phyloP scores from a whole-genome alignment of 257 asterid genomes.

The Lycium barbarum region DNA sequence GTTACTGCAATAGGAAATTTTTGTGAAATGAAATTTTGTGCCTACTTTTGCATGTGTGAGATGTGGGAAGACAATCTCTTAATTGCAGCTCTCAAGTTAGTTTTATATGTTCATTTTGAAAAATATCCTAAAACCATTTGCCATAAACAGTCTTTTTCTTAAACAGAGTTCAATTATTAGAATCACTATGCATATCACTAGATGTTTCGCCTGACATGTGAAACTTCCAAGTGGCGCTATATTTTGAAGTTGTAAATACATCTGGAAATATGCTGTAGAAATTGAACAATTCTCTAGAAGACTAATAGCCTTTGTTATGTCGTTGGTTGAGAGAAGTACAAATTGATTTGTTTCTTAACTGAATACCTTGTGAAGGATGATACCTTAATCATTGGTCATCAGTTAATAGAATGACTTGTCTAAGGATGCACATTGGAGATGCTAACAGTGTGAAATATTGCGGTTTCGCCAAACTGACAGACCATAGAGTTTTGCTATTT shows the following conservation, averaged over 20 bases:
- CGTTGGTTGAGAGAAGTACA: background rate
- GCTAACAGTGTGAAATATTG: constrained; percentile 7
- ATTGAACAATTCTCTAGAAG: background rate
- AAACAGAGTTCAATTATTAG: background rate
- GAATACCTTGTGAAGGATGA: constrained; percentile 2
- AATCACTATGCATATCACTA: background rate
- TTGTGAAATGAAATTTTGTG: background rate
- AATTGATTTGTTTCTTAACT: background rate
- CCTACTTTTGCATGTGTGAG: background rate
- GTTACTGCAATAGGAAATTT: background rate
- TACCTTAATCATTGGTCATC: background rate
- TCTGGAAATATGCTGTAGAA: background rate
- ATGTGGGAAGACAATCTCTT: background rate
- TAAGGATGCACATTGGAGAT: constrained; percentile 8
- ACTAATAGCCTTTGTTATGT: background rate
- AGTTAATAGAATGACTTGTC: background rate
- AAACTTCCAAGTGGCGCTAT: background rate
- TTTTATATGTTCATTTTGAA: background rate
- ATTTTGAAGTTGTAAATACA: constrained; percentile 9
- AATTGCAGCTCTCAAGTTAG: background rate
- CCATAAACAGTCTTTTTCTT: background rate
- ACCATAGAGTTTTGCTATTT: constrained; percentile 6
- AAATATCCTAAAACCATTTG: background rate
- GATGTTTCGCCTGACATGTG: background rate
- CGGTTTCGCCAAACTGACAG: background rate